Base-by-base conservation (phyloP, 805 yeast genomes). In the Priceomyces haplophilus region DNA sequence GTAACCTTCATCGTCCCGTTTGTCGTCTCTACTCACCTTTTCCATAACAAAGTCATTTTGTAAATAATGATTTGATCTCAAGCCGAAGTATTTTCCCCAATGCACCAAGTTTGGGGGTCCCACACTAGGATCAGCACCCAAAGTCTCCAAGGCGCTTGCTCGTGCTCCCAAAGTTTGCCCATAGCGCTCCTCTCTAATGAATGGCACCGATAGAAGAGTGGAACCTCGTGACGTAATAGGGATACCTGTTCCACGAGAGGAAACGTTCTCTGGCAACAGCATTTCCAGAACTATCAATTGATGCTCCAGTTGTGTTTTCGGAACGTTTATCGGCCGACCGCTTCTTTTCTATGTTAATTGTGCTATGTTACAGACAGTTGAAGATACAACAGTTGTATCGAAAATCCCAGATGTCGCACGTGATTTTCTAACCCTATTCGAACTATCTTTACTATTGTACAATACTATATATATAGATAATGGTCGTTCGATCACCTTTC, bases 41-140 rank as follows among this genome's bases (percentile, higher is more conserved):
- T 48, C 49, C 7, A 29, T 32, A 13, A 47, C 48, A 44, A 67
- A 68, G 27, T 63, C 64, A 43, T 64, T 57, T 32, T 53, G 48
- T 24, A 49, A 44, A 45, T 55, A 65, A 23, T 49, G 55, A 7
- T 58, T 49, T 12, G 65, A 56, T 27, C 60, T 48, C 8, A 60
- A 49, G 2, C 73, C 72, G 37, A 48, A 58, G 48, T 64, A 62
- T 23, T 57, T 54, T 19, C 69, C 73, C 58, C 63, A 61, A 48
- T 69, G 74, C 10, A 67, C 40, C 44, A 69, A 56, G 46, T 69
- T 73, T 10, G 69, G 64, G 1, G 72, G 69, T 1, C 75, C 75
- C 15, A 47, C 33, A 10, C 48, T 43, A 18, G 45, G 19, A 3
- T 48, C 51, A 4, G 49, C 17, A 10, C 48, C 51, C 10, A 47